Percentiles rank a stretch among this genome's conserved stretches.
Conservation (phyloP, 1,284 basidiomycete species). For the Erythrobasidium hasegawianum region DNA sequence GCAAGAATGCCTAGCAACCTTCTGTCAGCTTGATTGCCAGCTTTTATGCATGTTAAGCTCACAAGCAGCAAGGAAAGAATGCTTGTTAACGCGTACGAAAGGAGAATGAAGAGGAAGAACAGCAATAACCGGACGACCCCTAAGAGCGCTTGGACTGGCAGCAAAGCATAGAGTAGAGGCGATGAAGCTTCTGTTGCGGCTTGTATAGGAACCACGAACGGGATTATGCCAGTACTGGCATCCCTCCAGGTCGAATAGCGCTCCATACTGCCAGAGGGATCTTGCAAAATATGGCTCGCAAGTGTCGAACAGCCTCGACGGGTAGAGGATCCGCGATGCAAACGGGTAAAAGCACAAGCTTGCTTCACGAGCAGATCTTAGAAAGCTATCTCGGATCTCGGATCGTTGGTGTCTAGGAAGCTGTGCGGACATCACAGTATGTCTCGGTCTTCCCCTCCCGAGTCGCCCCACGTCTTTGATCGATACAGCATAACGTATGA, state of each 20-base stretch:
- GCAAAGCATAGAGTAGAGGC: background rate
- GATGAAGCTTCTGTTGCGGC: slow-evolving; percentile 9
- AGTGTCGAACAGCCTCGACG: too few species aligned
- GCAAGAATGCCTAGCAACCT: background rate
- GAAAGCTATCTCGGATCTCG: too few species aligned
- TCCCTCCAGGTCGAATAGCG: slow-evolving; percentile 28
- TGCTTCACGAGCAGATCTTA: too few species aligned
- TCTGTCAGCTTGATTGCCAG: background rate
- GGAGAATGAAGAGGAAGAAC: background rate
- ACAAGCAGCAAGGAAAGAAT: background rate
- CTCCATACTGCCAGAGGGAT: slow-evolving; percentile 9
- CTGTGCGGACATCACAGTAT: too few species aligned
- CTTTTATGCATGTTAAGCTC: background rate
- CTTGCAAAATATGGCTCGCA: too few species aligned
- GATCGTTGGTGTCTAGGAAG: too few species aligned
- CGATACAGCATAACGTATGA: too few species aligned
- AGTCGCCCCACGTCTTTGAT: too few species aligned
- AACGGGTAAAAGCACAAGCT: too few species aligned
- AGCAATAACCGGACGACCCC: slow-evolving; percentile 11
- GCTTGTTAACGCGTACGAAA: background rate
- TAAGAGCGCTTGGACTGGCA: slow-evolving; percentile 11
- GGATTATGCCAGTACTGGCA: slow-evolving; percentile 12
- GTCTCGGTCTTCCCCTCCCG: too few species aligned
- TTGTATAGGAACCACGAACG: slow-evolving; percentile 18
- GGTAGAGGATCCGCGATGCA: too few species aligned